A percentile compares a stretch with the other conserved stretches of the same genome.
These are phyloP conservation scores for Gossypium gossypioides DNA, from an alignment of 441 rosid genomes.

Conservation along the genomic window DNA sequence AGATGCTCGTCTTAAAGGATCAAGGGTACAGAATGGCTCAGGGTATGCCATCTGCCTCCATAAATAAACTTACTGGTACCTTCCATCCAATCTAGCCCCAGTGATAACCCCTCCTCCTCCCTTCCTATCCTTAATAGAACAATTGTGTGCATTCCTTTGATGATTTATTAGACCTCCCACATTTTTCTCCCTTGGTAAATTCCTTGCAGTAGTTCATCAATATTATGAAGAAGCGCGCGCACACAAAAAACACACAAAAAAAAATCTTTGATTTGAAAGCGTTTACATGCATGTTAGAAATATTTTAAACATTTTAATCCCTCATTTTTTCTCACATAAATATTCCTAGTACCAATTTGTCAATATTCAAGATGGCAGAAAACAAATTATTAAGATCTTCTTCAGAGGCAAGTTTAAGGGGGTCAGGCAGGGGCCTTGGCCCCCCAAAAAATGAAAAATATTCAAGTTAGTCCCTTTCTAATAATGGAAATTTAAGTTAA, in stretches of 20 bases:
- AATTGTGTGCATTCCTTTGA: background rate
- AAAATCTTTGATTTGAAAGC: background rate
- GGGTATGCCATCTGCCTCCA: background rate
- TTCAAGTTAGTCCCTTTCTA: too few relatives aligned
- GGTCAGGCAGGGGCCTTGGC: too few relatives aligned
- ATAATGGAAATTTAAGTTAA: too few relatives aligned
- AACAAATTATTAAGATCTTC: background rate
- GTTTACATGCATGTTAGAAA: background rate
- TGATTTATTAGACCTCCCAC: background rate
- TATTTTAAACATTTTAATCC: background rate
- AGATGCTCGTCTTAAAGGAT: background rate
- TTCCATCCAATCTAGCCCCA: background rate
- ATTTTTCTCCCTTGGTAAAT: background rate
- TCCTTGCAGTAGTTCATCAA: background rate
- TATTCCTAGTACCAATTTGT: background rate
- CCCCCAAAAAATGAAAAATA: too few relatives aligned
- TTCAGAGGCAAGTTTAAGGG: background rate
- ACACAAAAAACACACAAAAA: background rate
- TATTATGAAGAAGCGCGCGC: background rate
- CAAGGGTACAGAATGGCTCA: background rate
- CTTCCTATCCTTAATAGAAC: background rate
- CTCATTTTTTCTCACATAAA: background rate
- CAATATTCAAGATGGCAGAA: background rate
- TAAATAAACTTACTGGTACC: background rate
- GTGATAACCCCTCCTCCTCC: background rate